Percentiles rank a stretch among this genome's conserved stretches.
Conservation (phyloP, 148 eudicot genomes). For the Cornus kousa region DNA sequence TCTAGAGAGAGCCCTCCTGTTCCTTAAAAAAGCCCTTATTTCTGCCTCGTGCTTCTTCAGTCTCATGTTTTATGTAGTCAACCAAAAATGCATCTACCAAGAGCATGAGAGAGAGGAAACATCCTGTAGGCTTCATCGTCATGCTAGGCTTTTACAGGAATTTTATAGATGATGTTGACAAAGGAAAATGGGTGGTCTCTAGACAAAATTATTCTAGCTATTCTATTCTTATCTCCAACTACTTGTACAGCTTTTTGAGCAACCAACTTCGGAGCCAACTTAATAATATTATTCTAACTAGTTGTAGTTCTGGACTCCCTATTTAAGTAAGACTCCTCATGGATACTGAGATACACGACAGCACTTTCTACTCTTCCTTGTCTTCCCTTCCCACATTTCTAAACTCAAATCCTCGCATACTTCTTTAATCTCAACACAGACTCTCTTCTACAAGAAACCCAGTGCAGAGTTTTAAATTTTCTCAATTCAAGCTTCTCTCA, state of each 20-base stretch:
- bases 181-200: conserved; percentile 34
- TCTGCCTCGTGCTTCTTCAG: conserved; percentile 21
- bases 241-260: conserved; percentile 56
- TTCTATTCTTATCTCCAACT: conserved; percentile 48
- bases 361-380: conserved; percentile 40
- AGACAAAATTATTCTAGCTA: conserved; percentile 34
- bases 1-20: conserved; percentile 17
- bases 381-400: conserved; percentile 22
- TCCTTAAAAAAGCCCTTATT: conserved; percentile 26
- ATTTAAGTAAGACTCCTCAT: conserved; percentile 50
- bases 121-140: conserved; percentile 63
- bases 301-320: conserved; percentile 41
- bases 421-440: neutral
- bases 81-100: conserved; percentile 11
- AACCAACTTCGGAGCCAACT: conserved; percentile 43
- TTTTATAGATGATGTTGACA: conserved; percentile 52
- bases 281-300: conserved; percentile 35
- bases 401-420: conserved; percentile 12
- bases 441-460: neutral
- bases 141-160: conserved; percentile 51
- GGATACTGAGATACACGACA: conserved; percentile 51
- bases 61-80: conserved; percentile 23
- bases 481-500: neutral
- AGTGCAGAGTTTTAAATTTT: too few species aligned
- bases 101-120: conserved; percentile 43